These are phyloP conservation scores for Antarctomyces pellizariae DNA, from an alignment of 495 filamentous ascomycete species.

Conservation along the genomic window DNA sequence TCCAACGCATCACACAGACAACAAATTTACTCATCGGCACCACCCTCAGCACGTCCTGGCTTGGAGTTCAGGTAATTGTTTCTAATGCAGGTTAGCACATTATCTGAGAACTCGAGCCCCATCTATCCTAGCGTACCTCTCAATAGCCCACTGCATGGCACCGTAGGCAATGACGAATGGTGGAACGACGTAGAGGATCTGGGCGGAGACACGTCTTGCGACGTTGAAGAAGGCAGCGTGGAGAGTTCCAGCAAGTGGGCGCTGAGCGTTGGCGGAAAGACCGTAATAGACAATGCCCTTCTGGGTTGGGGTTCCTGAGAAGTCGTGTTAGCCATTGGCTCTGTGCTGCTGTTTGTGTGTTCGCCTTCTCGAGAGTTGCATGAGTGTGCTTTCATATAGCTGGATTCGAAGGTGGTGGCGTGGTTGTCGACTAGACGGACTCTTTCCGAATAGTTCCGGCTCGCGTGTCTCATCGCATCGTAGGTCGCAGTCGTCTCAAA, in stretches of 20 bases:
- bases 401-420: too few species aligned
- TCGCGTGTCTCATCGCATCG: too few species aligned
- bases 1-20: too few species aligned
- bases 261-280: constrained; percentile 39
- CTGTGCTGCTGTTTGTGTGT: too few species aligned
- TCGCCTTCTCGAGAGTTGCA: too few species aligned
- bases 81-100: constrained; percentile 17
- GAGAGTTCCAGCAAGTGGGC: constrained; percentile 34
- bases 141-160: constrained; percentile 52
- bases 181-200: constrained; percentile 48
- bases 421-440: too few species aligned
- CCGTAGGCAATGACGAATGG: constrained; percentile 43
- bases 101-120: constrained; percentile 2
- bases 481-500: too few species aligned
- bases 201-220: constrained; percentile 26
- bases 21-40: too few species aligned
- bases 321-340: too few species aligned
- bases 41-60: too few species aligned
- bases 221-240: constrained; percentile 41
- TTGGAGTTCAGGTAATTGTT: constrained; percentile 68
- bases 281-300: constrained; percentile 38
- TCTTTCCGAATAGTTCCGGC: too few species aligned
- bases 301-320: constrained; percentile 30
- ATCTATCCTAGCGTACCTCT: constrained; percentile 26
- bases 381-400: too few species aligned